Evolutionary conservation across 2,329 filamentous ascomycete genomes (phyloP).

Genomic region (Fonsecaea pedrosoi): DNA sequence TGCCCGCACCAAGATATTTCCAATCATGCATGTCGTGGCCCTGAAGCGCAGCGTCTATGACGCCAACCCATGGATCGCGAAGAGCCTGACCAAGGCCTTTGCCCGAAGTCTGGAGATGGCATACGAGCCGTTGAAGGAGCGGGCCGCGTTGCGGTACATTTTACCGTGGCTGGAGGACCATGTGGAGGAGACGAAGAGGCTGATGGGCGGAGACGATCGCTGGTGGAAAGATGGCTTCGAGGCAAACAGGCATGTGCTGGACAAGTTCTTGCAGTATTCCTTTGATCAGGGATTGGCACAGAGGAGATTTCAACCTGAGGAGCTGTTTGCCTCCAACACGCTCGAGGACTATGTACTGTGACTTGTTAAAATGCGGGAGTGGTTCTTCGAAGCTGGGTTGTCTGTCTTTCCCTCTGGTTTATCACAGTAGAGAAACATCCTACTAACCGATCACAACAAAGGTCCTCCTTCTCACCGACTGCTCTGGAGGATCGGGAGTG

Average conservation of each 20-base stretch:
- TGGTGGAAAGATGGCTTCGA: constrained; percentile 39
- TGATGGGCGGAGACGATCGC: constrained; percentile 9
- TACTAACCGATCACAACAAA: too few species aligned
- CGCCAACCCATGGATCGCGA: constrained; percentile 38
- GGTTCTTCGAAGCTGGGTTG: too few species aligned
- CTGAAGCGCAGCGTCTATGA: constrained; percentile 37
- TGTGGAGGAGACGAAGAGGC: constrained; percentile 32
- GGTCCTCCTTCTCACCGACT: not conserved
- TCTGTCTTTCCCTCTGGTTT: too few species aligned
- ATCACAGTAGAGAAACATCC: too few species aligned
- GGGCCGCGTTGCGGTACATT: constrained; percentile 37
- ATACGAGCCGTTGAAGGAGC: constrained; percentile 33
- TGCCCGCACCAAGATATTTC: constrained; percentile 35
- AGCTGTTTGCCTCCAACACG: constrained; percentile 23
- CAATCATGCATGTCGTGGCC: constrained; percentile 38
- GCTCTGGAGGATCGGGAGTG: not conserved
- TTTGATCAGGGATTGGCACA: constrained; percentile 34
- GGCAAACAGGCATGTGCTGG: constrained; percentile 37
- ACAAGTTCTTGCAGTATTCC: constrained; percentile 35
- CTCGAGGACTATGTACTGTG: constrained; percentile 20
- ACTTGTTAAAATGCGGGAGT: not conserved
- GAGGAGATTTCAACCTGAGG: constrained; percentile 29
- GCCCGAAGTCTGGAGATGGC: constrained; percentile 32
- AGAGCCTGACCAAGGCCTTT: constrained; percentile 38
- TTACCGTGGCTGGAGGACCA: constrained; percentile 39